phyloP scores from a whole-genome alignment of 345 rosid species.

The Geranium brycei region DNA sequence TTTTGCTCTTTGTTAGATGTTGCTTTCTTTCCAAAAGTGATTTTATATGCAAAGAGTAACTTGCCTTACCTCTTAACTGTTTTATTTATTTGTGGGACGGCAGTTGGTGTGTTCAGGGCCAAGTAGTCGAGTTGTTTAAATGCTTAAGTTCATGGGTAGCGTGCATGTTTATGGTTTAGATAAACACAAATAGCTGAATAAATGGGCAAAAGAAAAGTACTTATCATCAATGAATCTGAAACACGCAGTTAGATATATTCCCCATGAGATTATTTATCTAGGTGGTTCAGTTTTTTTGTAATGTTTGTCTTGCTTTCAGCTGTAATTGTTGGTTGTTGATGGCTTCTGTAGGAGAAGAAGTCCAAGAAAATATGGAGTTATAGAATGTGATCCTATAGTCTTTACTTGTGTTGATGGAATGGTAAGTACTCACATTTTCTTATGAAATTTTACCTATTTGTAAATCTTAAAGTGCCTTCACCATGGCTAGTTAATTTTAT shows the following conservation, averaged over 20 bases:
- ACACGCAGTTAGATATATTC: not conserved
- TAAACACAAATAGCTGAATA: too few species aligned
- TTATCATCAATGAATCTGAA: not conserved
- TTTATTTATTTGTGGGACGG: not conserved
- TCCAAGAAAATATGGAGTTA: constrained; percentile 61
- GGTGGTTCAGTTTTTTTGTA: not conserved
- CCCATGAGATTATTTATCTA: not conserved
- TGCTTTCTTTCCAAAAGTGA: not conserved
- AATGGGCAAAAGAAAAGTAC: not conserved
- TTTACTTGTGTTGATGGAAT: constrained; percentile 63
- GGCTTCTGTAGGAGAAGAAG: constrained; percentile 43
- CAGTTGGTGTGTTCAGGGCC: not conserved
- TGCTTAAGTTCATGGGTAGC: not conserved
- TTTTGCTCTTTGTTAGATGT: not conserved
- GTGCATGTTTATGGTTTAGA: not conserved
- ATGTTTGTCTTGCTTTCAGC: constrained; percentile 1
- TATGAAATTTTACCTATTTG: not conserved
- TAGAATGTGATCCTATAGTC: constrained; percentile 74
- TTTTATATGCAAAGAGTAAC: not conserved
- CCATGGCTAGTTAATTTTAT: not conserved
- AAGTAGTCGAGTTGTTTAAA: constrained; percentile 2
- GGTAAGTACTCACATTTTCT: constrained; percentile 38
- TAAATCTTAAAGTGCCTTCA: not conserved
- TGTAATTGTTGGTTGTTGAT: not conserved
- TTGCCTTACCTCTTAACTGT: not conserved